Evolutionary conservation across 768 basidiomycete species (phyloP), one percentile per base, ranked within the genome.

Genomic region (Tylopilus plumbeoviolaceoides): DNA sequence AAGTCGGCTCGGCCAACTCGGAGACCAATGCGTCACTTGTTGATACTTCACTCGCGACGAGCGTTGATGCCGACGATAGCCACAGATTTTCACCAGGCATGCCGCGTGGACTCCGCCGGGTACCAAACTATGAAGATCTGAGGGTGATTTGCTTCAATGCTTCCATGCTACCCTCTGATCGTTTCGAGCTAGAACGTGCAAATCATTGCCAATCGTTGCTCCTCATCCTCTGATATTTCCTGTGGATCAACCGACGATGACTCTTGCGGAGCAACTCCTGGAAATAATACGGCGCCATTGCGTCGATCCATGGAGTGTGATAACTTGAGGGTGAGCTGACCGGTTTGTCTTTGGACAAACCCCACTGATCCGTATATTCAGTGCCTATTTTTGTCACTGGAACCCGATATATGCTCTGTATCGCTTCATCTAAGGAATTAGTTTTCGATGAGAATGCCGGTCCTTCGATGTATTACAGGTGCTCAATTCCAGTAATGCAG

Each of bases 1-100:
- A 14, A 11, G 15, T 7, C 5, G 15, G 18, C 41, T 44, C 36
- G 12, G 21, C 28, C 30, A 17, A 12, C 23, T 55, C 53, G 21
- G 55, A 46, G 25, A 31, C 21, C 12, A 45, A 20, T 20, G 14
- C 40, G 18, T 55, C 53, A 7, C 42, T 39, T 23, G 27, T 33
- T 14, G 28, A 47, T 25, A 55, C 61, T 39, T 64, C 63, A 25
- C 46, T 61, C 3, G 59, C 49, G 35, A 66, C 64, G 33, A 66
- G 56, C n/a, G 43, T 64, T 8, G 51, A 59, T 21, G 41, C 44
- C 9, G 53, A 46, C 18, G 52, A 58, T 8, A 47, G 12, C 39
- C 27, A 8, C 23, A 47, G n/a, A 17, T 41, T 23, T 15, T 53
- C 39, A 18, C 35, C 48, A 1, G 23, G 12, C 10, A 17, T 30